phyloP scores from a whole-genome alignment of 768 basidiomycete genomes.

The Pisolithus orientalis region DNA sequence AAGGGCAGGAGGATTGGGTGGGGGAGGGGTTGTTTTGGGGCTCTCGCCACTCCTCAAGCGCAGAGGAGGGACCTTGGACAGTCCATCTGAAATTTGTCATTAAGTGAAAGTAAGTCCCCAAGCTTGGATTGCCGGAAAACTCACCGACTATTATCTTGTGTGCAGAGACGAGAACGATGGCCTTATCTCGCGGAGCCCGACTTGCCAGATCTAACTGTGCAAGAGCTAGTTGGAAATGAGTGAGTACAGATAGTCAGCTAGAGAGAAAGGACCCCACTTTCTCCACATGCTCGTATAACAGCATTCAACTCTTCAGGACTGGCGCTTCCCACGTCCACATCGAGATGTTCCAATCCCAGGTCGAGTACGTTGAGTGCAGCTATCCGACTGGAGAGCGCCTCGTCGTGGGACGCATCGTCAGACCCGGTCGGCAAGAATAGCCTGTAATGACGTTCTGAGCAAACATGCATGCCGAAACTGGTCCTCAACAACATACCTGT shows the following conservation, averaged over 20 bases:
- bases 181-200: conserved; percentile 71
- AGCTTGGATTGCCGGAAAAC: conserved; percentile 14
- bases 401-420: conserved; percentile 85
- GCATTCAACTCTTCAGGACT: conserved; percentile 46
- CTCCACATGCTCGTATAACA: conserved; percentile 70
- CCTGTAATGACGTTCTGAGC: conserved; percentile 31
- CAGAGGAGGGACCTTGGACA: conserved; percentile 68
- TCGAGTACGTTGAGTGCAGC: conserved; percentile 91
- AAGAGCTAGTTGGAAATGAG: conserved; percentile 36
- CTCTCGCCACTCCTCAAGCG: conserved; percentile 60
- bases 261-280: conserved; percentile 45
- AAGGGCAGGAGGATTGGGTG: background rate
- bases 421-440: conserved; percentile 70
- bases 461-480: background rate
- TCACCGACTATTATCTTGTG: conserved; percentile 85
- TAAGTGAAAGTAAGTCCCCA: background rate
- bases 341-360: conserved; percentile 81
- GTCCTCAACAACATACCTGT: conserved; percentile 44
- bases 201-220: conserved; percentile 42
- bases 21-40: background rate
- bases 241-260: conserved; percentile 19
- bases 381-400: conserved; percentile 80
- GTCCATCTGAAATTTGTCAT: conserved; percentile 47
- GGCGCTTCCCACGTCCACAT: conserved; percentile 62
- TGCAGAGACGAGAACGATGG: conserved; percentile 70